A percentile compares a stretch with the other conserved stretches of the same genome.
phyloP scores from a whole-genome alignment of 2,329 filamentous ascomycete species.

The Pestalotiopsis sp. region DNA sequence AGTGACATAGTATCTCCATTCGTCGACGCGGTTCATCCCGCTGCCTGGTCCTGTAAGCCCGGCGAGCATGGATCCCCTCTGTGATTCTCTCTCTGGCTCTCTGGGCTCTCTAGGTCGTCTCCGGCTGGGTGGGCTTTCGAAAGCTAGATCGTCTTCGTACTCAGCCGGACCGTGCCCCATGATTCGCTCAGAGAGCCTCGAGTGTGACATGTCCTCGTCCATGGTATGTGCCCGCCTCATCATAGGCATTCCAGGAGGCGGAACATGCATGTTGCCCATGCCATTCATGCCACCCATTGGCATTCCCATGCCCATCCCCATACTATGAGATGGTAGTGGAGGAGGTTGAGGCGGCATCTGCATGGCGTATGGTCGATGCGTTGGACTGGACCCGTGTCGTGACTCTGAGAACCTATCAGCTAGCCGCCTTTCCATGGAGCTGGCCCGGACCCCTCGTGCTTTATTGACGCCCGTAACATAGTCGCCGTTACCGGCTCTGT shows the following conservation, averaged over 20 bases:
- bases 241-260: conserved; percentile 28
- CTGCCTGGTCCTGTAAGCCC: conserved; percentile 32
- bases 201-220: conserved; percentile 40
- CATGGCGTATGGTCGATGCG: conserved; percentile 26
- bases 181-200: conserved; percentile 32
- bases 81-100: conserved; percentile 16
- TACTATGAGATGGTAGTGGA: conserved; percentile 21
- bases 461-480: conserved; percentile 49
- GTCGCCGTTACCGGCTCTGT: conserved; percentile 37
- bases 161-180: conserved; percentile 25
- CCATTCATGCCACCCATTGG: conserved; percentile 13
- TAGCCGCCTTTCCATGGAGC: conserved; percentile 51
- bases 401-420: conserved; percentile 53
- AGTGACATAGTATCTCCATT: conserved; percentile 33
- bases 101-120: conserved; percentile 22
- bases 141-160: conserved; percentile 28
- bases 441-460: conserved; percentile 42
- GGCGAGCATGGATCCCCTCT: conserved; percentile 31
- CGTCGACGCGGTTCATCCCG: conserved; percentile 33
- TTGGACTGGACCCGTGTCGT: conserved; percentile 32
- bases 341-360: conserved; percentile 27
- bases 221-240: conserved; percentile 40
- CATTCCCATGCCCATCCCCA: not conserved
- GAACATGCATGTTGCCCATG: conserved; percentile 28
- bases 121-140: conserved; percentile 22